Percentiles rank a stretch among this genome's conserved stretches.
phyloP scores from a whole-genome alignment of 495 filamentous ascomycete species.

The Penicillium chermesinum region DNA sequence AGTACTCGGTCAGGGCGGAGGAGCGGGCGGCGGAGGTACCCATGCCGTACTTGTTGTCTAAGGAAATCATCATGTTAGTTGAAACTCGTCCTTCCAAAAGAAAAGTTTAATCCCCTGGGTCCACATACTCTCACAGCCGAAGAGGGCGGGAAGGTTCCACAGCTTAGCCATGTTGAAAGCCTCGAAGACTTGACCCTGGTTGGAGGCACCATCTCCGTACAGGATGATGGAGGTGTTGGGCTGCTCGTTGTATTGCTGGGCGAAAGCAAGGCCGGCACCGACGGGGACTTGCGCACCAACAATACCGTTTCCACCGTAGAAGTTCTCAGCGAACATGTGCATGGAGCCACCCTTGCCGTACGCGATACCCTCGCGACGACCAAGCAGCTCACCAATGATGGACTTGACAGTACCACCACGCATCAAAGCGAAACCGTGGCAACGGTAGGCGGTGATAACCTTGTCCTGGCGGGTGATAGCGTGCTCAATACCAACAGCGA shows the following conservation, averaged over 20 bases:
- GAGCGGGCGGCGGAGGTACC: constrained; percentile 93
- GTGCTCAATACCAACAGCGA: constrained; percentile 94
- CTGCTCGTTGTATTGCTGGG: constrained; percentile 85
- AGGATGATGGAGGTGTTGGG: constrained; percentile 81
- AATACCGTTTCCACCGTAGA: constrained; percentile 98
- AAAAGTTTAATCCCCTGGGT: not conserved
- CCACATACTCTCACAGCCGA: constrained; percentile 92
- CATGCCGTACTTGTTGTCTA: constrained; percentile 99
- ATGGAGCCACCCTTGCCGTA: constrained; percentile 98
- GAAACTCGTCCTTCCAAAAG: not conserved
- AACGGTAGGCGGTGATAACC: constrained; percentile 95
- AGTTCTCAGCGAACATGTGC: constrained; percentile 99
- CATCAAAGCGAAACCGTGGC: constrained; percentile 98
- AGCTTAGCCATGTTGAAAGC: constrained; percentile 99
- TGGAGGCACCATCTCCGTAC: constrained; percentile 96
- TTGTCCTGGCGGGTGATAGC: constrained; percentile 87
- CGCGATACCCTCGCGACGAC: constrained; percentile 90
- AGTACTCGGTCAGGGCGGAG: constrained; percentile 96
- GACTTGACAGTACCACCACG: constrained; percentile 85
- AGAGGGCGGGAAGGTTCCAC: constrained; percentile 91
- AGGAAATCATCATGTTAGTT: constrained; percentile 12
- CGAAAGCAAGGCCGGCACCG: constrained; percentile 93
- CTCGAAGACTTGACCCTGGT: constrained; percentile 99
- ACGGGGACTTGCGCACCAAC: constrained; percentile 98
- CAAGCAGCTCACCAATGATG: constrained; percentile 95